Conservation (phyloP, 352 stramenopile genomes). For the Thalassiosira exigua region DNA sequence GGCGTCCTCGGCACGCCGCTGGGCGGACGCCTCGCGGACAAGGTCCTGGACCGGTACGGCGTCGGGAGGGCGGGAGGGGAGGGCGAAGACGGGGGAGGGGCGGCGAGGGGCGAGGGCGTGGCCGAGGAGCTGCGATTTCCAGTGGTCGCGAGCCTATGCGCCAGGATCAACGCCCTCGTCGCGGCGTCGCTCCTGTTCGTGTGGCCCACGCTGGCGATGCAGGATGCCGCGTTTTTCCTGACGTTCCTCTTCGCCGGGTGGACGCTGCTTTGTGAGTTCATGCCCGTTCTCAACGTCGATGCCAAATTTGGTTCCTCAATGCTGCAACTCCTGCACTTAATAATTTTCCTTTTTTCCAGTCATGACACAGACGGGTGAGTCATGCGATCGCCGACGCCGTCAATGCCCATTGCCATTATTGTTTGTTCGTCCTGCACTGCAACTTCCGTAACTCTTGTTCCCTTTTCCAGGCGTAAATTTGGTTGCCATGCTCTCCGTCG, state of each 20-base stretch:
- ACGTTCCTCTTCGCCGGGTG: constrained; percentile 58
- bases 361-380: too few relatives aligned
- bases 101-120: constrained; percentile 20
- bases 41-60: constrained; percentile 37
- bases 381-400: too few relatives aligned
- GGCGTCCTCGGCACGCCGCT: constrained; percentile 50
- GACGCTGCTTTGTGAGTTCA: constrained; percentile 44
- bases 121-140: constrained; percentile 38
- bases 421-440: too few relatives aligned
- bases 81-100: neutral
- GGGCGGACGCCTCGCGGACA: constrained; percentile 54
- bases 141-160: constrained; percentile 44
- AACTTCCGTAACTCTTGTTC: too few relatives aligned
- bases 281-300: neutral
- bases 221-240: constrained; percentile 49
- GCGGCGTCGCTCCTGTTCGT: constrained; percentile 34
- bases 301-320: constrained; percentile 9
- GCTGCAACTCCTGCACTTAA: too few relatives aligned
- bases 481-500: constrained; percentile 88
- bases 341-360: constrained; percentile 11
- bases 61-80: neutral
- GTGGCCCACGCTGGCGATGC: constrained; percentile 47
- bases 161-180: constrained; percentile 54
- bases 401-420: too few relatives aligned
- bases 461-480: constrained; percentile 54